These are phyloP conservation scores for Neoascochyta sp. DNA, from an alignment of 2,329 filamentous ascomycete species.

Conservation along the genomic window DNA sequence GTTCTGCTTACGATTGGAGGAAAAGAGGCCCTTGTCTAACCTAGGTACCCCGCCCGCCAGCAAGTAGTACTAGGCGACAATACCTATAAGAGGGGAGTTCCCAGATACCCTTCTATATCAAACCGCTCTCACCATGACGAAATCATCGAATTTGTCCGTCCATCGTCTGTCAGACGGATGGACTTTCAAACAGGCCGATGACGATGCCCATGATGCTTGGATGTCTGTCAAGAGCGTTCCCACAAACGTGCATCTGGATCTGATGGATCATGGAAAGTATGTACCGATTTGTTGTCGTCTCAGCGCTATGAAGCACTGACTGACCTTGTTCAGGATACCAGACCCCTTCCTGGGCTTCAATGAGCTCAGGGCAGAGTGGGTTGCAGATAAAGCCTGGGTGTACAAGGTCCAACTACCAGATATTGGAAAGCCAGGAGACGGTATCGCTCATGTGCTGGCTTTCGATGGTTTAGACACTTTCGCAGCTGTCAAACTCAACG, in stretches of 20 bases:
- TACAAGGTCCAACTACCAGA: constrained; percentile 44
- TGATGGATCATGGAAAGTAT: constrained; percentile 47
- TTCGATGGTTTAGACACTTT: constrained; percentile 65
- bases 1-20: constrained; percentile 5
- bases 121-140: constrained; percentile 21
- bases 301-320: background rate
- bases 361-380: constrained; percentile 49
- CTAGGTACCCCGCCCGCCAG: constrained; percentile 7
- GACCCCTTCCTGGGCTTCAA: constrained; percentile 52
- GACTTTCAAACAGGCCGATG: constrained; percentile 46
- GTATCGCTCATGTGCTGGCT: constrained; percentile 48
- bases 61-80: no score
- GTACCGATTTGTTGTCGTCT: constrained; percentile 13
- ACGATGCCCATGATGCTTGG: constrained; percentile 41
- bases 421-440: constrained; percentile 21
- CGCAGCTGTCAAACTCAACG: constrained; percentile 57
- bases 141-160: constrained; percentile 18
- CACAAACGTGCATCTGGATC: constrained; percentile 48
- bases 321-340: constrained; percentile 39
- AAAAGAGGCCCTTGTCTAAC: constrained; percentile 1
- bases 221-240: constrained; percentile 45
- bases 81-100: no score
- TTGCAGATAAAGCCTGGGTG: constrained; percentile 47
- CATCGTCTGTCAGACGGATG: constrained; percentile 41
- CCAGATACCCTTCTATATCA: no score